Conservation (phyloP, 345 rosid species). For the Eucalyptus regnans region DNA sequence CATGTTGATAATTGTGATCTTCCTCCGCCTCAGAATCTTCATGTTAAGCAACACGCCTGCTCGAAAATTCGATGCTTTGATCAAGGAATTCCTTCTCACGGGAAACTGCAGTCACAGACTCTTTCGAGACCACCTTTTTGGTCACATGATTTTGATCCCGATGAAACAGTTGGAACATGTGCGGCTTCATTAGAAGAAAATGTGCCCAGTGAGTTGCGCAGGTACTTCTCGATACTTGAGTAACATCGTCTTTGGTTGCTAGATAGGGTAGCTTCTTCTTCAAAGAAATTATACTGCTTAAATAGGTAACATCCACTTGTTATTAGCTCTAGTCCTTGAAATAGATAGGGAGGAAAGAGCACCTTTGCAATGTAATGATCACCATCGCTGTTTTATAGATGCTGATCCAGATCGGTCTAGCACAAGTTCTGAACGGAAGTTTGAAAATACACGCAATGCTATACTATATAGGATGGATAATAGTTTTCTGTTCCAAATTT, state of each 20-base stretch:
- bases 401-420: not conserved
- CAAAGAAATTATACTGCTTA: not conserved
- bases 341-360: not conserved
- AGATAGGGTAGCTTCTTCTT: not conserved
- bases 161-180: not conserved
- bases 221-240: not conserved
- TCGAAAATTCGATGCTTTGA: slow-evolving; percentile 16
- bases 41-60: slow-evolving; percentile 21
- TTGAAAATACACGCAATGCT: not conserved
- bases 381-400: not conserved
- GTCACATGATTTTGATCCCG: not conserved
- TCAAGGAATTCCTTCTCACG: slow-evolving; percentile 1
- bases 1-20: slow-evolving; percentile 76
- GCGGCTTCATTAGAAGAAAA: not conserved
- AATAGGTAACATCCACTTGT: not conserved
- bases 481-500: not conserved
- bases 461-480: not conserved
- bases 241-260: not conserved
- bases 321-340: not conserved
- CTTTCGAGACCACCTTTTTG: not conserved
- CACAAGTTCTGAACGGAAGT: not conserved
- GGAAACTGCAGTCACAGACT: not conserved
- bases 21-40: slow-evolving; percentile 69
- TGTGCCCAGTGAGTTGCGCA: not conserved
- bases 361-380: not conserved